These are phyloP conservation scores for Yarrowia sp. DNA, from an alignment of 805 yeast species.

Conservation along the genomic window DNA sequence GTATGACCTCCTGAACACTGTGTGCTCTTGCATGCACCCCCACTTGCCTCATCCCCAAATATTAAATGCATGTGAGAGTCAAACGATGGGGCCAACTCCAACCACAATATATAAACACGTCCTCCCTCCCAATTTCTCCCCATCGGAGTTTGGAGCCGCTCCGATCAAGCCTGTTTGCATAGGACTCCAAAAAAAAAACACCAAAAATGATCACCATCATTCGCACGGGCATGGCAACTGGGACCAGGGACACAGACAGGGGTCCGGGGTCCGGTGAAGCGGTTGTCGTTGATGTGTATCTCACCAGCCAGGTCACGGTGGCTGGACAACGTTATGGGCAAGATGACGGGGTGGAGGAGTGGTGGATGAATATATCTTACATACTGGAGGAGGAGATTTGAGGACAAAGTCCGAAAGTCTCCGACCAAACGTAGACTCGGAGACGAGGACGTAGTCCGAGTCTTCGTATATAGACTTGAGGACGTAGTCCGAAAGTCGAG, in stretches of 20 bases:
- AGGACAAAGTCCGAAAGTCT: no score
- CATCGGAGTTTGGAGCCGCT: slow-evolving; percentile 24
- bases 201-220: background rate
- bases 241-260: slow-evolving; percentile 2
- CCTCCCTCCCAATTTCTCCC: background rate
- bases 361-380: background rate
- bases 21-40: background rate
- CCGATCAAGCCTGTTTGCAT: slow-evolving; percentile 15
- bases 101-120: background rate
- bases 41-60: background rate
- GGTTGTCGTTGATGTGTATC: slow-evolving; percentile 1
- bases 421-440: no score
- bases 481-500: no score
- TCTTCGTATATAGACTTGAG: no score
- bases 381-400: no score
- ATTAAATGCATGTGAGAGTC: slow-evolving; percentile 1
- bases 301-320: slow-evolving; percentile 19
- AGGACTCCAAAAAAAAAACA: background rate
- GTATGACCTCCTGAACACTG: no score
- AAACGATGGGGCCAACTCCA: background rate
- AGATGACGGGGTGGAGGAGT: background rate
- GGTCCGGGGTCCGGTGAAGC: slow-evolving; percentile 16
- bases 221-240: background rate
- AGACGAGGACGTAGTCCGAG: no score
- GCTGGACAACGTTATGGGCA: slow-evolving; percentile 7